These are phyloP conservation scores for Petunia secreta DNA, from an alignment of 257 asterid genomes.

Conservation along the genomic window DNA sequence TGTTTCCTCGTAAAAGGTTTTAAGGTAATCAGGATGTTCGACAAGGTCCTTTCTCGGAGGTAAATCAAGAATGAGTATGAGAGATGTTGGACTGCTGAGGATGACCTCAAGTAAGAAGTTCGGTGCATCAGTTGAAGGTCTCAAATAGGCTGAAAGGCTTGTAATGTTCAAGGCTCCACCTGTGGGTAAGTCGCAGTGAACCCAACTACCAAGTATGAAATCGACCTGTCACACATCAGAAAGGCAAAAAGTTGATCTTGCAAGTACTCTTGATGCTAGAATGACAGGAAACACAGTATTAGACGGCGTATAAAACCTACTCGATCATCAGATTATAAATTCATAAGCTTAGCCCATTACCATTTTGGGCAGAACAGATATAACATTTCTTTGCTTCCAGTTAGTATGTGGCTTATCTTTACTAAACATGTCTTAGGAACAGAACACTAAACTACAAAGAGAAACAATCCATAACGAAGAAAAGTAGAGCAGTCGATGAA, in stretches of 20 bases:
- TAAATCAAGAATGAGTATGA: slow-evolving; percentile 70
- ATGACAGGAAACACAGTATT: background rate
- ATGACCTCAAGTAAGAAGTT: slow-evolving; percentile 74
- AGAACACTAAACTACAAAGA: background rate
- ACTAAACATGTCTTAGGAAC: background rate
- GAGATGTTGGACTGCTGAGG: slow-evolving; percentile 68
- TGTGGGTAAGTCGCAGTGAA: slow-evolving; percentile 77
- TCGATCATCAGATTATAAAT: background rate
- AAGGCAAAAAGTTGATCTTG: slow-evolving; percentile 23
- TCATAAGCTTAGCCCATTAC: background rate
- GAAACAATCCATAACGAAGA: background rate
- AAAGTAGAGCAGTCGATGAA: background rate
- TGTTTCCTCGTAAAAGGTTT: slow-evolving; percentile 76
- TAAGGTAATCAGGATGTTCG: slow-evolving; percentile 63
- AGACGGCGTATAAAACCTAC: background rate
- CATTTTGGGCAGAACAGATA: no score
- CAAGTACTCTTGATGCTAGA: slow-evolving; percentile 13
- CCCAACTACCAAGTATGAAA: slow-evolving; percentile 78
- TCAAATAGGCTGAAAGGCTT: slow-evolving; percentile 70
- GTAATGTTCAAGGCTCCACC: slow-evolving; percentile 77
- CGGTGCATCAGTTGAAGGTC: slow-evolving; percentile 76
- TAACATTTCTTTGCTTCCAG: no score
- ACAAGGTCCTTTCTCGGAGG: slow-evolving; percentile 81
- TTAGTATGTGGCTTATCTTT: background rate
- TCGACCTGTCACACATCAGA: slow-evolving; percentile 64